Percentiles rank a stretch among this genome's conserved stretches.
These are phyloP conservation scores for Paraconiothyrium brasiliense DNA, from an alignment of 2,329 filamentous ascomycete species.

Conservation along the genomic window DNA sequence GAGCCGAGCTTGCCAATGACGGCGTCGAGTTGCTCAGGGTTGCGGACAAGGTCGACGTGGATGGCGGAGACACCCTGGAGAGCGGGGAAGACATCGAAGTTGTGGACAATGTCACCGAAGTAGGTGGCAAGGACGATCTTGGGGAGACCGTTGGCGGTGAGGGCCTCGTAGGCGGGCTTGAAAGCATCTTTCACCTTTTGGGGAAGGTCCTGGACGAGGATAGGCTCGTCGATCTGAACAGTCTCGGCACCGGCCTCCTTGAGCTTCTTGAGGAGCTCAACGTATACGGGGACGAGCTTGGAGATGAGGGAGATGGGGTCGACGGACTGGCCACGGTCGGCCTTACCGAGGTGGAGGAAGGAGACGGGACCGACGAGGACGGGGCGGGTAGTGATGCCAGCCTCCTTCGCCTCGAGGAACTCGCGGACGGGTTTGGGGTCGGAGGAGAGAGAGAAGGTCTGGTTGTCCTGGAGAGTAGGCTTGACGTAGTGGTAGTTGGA, in stretches of 20 bases:
- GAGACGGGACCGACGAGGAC: constrained; percentile 96
- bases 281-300: constrained; percentile 93
- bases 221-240: constrained; percentile 98
- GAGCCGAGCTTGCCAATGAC: constrained; percentile 84
- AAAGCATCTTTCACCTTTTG: constrained; percentile 93
- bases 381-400: constrained; percentile 89
- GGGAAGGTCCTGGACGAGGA: constrained; percentile 93
- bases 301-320: constrained; percentile 93
- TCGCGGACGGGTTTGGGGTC: constrained; percentile 94
- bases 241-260: constrained; percentile 96
- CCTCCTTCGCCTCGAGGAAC: constrained; percentile 98
- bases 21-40: constrained; percentile 94
- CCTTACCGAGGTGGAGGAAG: constrained; percentile 97
- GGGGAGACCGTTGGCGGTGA: constrained; percentile 82
- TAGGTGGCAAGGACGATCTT: constrained; percentile 93
- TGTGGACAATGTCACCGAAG: constrained; percentile 99
- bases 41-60: constrained; percentile 95
- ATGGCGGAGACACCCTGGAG: constrained; percentile 79
- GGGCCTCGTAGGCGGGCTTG: constrained; percentile 96
- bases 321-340: constrained; percentile 92
- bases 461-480: constrained; percentile 95
- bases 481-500: constrained; percentile 99
- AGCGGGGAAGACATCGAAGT: constrained; percentile 87
- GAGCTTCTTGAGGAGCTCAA: constrained; percentile 89
- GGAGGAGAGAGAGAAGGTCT: constrained; percentile 88